phyloP scores from a whole-genome alignment of 805 yeast species.

The Kodamaea restingae region DNA sequence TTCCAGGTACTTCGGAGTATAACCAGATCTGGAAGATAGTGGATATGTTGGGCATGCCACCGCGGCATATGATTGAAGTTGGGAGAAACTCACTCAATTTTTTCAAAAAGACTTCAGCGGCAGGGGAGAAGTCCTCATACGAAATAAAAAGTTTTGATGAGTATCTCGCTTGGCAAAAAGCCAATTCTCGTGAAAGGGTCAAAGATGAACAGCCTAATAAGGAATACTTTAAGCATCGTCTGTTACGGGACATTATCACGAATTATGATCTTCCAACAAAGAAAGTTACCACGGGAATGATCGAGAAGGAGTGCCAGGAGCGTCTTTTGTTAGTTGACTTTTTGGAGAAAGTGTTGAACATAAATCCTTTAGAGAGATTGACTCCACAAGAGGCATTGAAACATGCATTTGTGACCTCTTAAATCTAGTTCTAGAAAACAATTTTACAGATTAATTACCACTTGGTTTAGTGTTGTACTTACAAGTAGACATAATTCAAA shows the following conservation, averaged over 20 bases:
- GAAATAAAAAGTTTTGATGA: constrained; percentile 34
- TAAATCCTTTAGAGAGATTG: constrained; percentile 93
- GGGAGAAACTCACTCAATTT: constrained; percentile 79
- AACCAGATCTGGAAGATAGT: constrained; percentile 82
- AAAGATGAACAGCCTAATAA: constrained; percentile 74
- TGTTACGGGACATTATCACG: constrained; percentile 68
- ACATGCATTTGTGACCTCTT: constrained; percentile 71
- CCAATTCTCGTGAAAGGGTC: constrained; percentile 16
- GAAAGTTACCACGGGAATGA: constrained; percentile 48
- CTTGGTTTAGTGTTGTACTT: too few species aligned
- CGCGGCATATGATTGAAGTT: constrained; percentile 94
- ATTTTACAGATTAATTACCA: not conserved
- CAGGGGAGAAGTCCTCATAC: constrained; percentile 26
- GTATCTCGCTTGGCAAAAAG: constrained; percentile 25
- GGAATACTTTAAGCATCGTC: constrained; percentile 65
- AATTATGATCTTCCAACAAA: constrained; percentile 67
- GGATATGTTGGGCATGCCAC: constrained; percentile 81
- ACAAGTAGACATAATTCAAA: too few species aligned
- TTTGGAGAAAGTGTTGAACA: constrained; percentile 66
- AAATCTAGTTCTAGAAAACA: not conserved
- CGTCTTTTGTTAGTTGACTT: constrained; percentile 74
- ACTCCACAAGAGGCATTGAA: constrained; percentile 92
- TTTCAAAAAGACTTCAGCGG: constrained; percentile 42
- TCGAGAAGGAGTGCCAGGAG: constrained; percentile 70
- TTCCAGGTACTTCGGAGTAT: constrained; percentile 93